These are phyloP conservation scores for Hansenula sp. DNA, from an alignment of 1,139 yeast species.

Conservation along the genomic window DNA sequence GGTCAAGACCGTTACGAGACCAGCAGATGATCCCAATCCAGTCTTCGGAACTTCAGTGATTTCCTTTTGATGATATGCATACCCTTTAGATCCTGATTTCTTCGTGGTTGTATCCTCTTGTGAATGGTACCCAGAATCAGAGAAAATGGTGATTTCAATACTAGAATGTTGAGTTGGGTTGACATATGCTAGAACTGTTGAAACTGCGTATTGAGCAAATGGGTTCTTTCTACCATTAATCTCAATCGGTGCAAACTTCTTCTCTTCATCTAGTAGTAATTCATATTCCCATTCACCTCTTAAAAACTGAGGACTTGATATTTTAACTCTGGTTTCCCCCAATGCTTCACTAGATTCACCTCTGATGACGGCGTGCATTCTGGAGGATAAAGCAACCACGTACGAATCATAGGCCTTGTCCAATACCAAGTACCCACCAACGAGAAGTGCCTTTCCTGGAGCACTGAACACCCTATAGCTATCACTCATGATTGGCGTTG, in stretches of 20 bases:
- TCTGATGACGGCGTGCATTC: constrained; percentile 76
- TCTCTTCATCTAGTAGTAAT: constrained; percentile 13
- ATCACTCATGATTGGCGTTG: not conserved
- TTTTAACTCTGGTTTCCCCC: constrained; percentile 31
- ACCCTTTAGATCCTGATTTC: constrained; percentile 35
- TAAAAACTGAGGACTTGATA: constrained; percentile 77
- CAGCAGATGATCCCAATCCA: constrained; percentile 95
- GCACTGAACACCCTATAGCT: constrained; percentile 57
- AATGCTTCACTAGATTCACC: constrained; percentile 13
- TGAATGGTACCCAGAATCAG: constrained; percentile 91
- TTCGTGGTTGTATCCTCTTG: constrained; percentile 43
- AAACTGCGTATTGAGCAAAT: constrained; percentile 65
- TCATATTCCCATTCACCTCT: constrained; percentile 68
- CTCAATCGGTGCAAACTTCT: constrained; percentile 21
- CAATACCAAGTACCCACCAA: constrained; percentile 91
- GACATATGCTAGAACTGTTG: constrained; percentile 51
- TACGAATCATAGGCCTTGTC: constrained; percentile 73
- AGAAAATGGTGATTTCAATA: constrained; percentile 59
- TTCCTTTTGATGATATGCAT: constrained; percentile 54
- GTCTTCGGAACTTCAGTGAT: constrained; percentile 84
- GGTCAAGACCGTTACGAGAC: constrained; percentile 77
- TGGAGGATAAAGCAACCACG: constrained; percentile 82
- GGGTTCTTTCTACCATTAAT: constrained; percentile 50
- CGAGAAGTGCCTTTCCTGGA: constrained; percentile 91
- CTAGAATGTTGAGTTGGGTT: constrained; percentile 28